These are phyloP conservation scores for Fraxinus nigra DNA, from an alignment of 305 asterid species.

Conservation along the genomic window DNA sequence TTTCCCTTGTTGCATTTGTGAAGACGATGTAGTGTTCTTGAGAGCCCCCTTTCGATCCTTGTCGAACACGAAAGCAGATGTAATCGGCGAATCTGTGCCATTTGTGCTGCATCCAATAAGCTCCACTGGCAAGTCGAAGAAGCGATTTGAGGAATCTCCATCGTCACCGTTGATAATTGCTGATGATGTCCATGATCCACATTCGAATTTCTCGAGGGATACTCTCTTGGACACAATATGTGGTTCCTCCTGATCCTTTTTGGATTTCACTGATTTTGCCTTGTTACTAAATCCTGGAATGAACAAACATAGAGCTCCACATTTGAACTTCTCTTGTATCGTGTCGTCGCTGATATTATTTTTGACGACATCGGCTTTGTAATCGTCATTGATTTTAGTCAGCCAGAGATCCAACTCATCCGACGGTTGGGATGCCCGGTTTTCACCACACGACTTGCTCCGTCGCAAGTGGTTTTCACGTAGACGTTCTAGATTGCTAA, in stretches of 20 bases:
- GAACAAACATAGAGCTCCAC: conserved; percentile 77
- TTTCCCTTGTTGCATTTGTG: conserved; percentile 17
- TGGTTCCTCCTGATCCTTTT: conserved; percentile 28
- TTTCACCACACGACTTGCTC: conserved; percentile 85
- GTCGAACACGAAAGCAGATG: conserved; percentile 67
- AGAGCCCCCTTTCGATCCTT: conserved; percentile 57
- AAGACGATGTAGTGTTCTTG: conserved; percentile 32
- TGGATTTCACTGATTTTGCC: conserved; percentile 46
- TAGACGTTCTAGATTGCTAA: conserved; percentile 61
- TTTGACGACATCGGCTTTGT: neutral
- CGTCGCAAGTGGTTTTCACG: conserved; percentile 51
- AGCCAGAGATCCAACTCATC: conserved; percentile 61
- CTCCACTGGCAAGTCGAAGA: conserved; percentile 82
- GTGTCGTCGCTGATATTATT: neutral
- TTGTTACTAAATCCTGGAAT: conserved; percentile 63
- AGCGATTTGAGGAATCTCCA: conserved; percentile 42
- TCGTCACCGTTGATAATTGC: conserved; percentile 40
- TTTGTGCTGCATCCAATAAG: conserved; percentile 50
- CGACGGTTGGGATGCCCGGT: conserved; percentile 54
- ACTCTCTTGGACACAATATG: conserved; percentile 50
- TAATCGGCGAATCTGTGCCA: conserved; percentile 54
- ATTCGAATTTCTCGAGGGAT: conserved; percentile 78
- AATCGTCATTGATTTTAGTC: neutral
- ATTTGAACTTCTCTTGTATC: conserved; percentile 48
- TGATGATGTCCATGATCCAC: conserved; percentile 84